These are phyloP conservation scores for Petunia hybrid DNA, from an alignment of 305 asterid genomes.

Conservation along the genomic window DNA sequence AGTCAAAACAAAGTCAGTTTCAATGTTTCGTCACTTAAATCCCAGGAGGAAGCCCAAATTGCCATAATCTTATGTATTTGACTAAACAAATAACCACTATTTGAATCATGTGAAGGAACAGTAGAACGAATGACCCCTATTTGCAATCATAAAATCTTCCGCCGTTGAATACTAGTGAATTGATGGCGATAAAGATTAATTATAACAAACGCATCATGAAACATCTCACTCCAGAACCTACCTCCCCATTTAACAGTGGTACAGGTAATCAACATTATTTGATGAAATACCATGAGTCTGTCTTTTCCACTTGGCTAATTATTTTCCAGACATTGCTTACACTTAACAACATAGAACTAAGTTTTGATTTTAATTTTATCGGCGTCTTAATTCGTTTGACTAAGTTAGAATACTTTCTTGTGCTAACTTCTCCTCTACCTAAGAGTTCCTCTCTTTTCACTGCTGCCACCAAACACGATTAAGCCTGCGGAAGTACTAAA, in stretches of 20 bases:
- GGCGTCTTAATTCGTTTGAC: background rate
- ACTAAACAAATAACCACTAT: background rate
- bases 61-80: background rate
- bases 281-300: background rate
- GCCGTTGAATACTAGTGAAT: conserved; percentile 7
- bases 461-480: background rate
- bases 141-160: background rate
- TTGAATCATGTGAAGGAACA: background rate
- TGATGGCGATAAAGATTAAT: background rate
- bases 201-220: background rate
- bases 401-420: conserved; percentile 5
- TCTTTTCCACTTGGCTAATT: conserved; percentile 16
- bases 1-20: conserved; percentile 14
- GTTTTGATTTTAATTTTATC: background rate
- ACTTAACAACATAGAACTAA: conserved; percentile 11
- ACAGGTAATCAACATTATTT: conserved; percentile 8
- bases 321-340: conserved; percentile 19
- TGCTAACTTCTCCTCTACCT: conserved; percentile 10
- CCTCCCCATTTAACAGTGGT: background rate
- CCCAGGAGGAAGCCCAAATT: conserved; percentile 13
- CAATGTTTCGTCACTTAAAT: background rate
- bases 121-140: background rate
- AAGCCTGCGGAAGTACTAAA: conserved; percentile 4
- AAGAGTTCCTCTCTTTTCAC: background rate
- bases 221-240: conserved; percentile 11